Conservation (phyloP, 345 rosid species). For the Mercurialis annua region DNA sequence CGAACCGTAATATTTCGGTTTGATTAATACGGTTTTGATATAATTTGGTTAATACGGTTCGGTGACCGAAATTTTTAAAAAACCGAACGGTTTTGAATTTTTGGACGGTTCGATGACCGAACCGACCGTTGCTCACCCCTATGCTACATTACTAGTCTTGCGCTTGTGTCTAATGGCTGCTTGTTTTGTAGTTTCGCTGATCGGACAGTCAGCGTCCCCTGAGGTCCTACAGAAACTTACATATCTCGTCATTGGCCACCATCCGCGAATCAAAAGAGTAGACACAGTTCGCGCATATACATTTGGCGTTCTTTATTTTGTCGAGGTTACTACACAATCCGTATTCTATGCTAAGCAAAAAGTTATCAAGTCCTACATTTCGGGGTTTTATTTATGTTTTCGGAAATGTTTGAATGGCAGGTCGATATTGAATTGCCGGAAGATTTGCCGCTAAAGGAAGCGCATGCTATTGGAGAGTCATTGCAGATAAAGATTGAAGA, state of each 20-base stretch:
- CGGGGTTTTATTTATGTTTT: too few species aligned
- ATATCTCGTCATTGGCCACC: constrained; percentile 59
- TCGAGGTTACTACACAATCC: constrained; percentile 52
- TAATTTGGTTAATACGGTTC: too few species aligned
- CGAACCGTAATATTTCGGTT: too few species aligned
- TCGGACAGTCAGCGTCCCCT: constrained; percentile 83
- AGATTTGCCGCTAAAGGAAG: constrained; percentile 33
- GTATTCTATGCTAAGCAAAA: too few species aligned
- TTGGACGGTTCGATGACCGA: too few species aligned
- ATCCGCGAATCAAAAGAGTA: constrained; percentile 55
- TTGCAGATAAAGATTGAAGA: constrained; percentile 37
- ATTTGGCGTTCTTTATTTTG: constrained; percentile 85
- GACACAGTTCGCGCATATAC: constrained; percentile 89
- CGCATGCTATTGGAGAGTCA: constrained; percentile 36
- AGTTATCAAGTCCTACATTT: too few species aligned
- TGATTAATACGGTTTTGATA: too few species aligned
- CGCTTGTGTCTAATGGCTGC: neutral
- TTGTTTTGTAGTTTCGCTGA: constrained; percentile 56
- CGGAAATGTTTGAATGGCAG: constrained; percentile 2
- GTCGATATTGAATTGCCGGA: constrained; percentile 32
- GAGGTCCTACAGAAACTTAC: constrained; percentile 76
- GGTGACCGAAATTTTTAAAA: too few species aligned
- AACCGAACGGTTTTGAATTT: too few species aligned
- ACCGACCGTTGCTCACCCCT: too few species aligned
- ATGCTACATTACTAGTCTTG: neutral